These are phyloP conservation scores for Calonectria pseudoturangicola DNA, from an alignment of 2,329 filamentous ascomycete genomes.

Conservation along the genomic window DNA sequence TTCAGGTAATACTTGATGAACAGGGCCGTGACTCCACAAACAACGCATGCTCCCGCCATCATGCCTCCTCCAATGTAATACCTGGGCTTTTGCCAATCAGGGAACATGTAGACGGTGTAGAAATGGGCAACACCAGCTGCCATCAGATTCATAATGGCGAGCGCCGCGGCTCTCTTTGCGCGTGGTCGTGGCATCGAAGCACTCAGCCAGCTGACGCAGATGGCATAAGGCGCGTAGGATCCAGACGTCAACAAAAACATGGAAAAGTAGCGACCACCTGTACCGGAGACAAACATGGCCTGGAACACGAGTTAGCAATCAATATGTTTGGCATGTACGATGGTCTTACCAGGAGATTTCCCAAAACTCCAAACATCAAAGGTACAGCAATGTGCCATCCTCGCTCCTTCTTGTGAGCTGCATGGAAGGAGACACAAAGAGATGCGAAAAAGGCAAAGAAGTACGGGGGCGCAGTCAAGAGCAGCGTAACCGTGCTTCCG, in stretches of 20 bases:
- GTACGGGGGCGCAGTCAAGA: constrained; percentile 41
- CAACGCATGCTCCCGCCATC: constrained; percentile 53
- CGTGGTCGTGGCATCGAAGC: constrained; percentile 36
- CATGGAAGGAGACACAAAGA: constrained; percentile 64
- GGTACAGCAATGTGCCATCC: constrained; percentile 65
- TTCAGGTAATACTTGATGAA: constrained; percentile 56
- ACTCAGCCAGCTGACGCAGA: constrained; percentile 36
- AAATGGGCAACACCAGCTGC: constrained; percentile 49
- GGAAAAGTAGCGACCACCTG: constrained; percentile 37
- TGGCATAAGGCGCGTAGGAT: constrained; percentile 34
- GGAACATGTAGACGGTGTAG: constrained; percentile 57
- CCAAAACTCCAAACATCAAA: constrained; percentile 57
- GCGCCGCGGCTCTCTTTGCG: constrained; percentile 32
- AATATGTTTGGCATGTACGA: not conserved
- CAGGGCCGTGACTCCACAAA: constrained; percentile 48
- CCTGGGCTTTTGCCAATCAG: constrained; percentile 54
- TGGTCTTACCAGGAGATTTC: constrained; percentile 42
- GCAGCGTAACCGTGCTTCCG: constrained; percentile 33
- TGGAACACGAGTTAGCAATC: not conserved
- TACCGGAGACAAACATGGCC: constrained; percentile 34
- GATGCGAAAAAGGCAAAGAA: constrained; percentile 56
- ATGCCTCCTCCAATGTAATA: constrained; percentile 56
- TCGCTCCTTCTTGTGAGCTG: constrained; percentile 66
- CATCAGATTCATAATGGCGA: constrained; percentile 36
- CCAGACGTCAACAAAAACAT: constrained; percentile 35